Conservation (phyloP, 2,329 filamentous ascomycete species). For the Pseudocercospora pini-densiflorae region DNA sequence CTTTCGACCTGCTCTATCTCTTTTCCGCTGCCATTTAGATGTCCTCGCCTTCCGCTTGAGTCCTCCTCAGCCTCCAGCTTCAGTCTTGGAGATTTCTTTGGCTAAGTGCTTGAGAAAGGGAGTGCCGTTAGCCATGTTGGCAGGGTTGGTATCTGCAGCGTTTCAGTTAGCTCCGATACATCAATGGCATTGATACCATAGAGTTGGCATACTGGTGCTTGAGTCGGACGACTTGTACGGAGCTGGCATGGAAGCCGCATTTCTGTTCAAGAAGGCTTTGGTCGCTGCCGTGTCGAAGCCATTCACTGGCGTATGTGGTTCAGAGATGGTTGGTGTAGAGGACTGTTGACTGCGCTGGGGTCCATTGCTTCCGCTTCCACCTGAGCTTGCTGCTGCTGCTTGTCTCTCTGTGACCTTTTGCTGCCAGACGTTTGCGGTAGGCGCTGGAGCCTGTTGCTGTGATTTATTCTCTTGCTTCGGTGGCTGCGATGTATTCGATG, state of each 20-base stretch:
- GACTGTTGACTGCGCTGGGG: slow-evolving; percentile 22
- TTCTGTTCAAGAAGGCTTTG: slow-evolving; percentile 48
- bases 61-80: slow-evolving; percentile 35
- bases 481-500: slow-evolving; percentile 25
- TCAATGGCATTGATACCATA: too few species aligned
- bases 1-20: too few species aligned
- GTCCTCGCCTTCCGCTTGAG: background rate
- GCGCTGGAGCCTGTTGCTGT: background rate
- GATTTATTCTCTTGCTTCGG: slow-evolving; percentile 21
- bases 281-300: slow-evolving; percentile 52
- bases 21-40: background rate
- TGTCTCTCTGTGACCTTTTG: slow-evolving; percentile 4
- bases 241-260: slow-evolving; percentile 34
- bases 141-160: slow-evolving; percentile 33
- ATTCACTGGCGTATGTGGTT: slow-evolving; percentile 35
- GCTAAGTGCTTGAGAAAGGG: slow-evolving; percentile 52
- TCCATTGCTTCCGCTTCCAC: background rate
- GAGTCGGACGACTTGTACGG: slow-evolving; percentile 28
- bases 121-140: slow-evolving; percentile 43
- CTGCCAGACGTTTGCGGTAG: slow-evolving; percentile 1
- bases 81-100: slow-evolving; percentile 49
- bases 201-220: background rate
- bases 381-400: slow-evolving; percentile 14
- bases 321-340: slow-evolving; percentile 10
- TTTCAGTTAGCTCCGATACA: too few species aligned